phyloP scores from a whole-genome alignment of 2,329 filamentous ascomycete species.

The Cladophialophora exuberans region DNA sequence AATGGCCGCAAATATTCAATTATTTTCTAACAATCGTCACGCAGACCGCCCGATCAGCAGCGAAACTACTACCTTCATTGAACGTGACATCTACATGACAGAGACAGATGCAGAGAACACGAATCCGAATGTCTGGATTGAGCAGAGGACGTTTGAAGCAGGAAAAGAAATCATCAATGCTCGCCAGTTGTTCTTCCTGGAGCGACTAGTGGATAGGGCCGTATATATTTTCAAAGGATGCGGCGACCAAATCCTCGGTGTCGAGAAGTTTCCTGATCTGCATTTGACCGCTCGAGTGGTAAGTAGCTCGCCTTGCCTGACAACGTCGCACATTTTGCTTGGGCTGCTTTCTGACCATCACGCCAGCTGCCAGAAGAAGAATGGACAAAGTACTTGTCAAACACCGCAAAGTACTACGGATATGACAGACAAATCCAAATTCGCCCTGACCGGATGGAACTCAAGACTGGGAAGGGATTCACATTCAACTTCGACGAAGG shows the following conservation, averaged over 20 bases:
- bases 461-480: conserved; percentile 2
- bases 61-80: conserved; percentile 14
- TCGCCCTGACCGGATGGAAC: not conserved
- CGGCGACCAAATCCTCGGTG: conserved; percentile 9
- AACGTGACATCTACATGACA: conserved; percentile 15
- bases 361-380: conserved; percentile 10
- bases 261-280: conserved; percentile 8
- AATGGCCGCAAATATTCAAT: not conserved
- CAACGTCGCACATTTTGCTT: not conserved
- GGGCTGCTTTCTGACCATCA: not conserved
- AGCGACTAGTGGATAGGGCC: conserved; percentile 5
- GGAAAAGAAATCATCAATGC: conserved; percentile 10
- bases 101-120: conserved; percentile 5
- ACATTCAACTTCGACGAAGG: conserved; percentile 1
- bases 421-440: conserved; percentile 4
- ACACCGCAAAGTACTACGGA: conserved; percentile 14
- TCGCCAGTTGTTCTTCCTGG: conserved; percentile 10
- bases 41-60: conserved; percentile 10
- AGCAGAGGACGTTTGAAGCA: conserved; percentile 4
- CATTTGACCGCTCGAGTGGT: conserved; percentile 12
- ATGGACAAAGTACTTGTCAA: conserved; percentile 4
- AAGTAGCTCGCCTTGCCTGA: not conserved
- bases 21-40: not conserved
- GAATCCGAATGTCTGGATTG: conserved; percentile 9
- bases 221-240: conserved; percentile 12